Percentiles rank a stretch among this genome's conserved stretches.
Conservation (phyloP, 495 filamentous ascomycete genomes). For the Penicillium subrubescens region DNA sequence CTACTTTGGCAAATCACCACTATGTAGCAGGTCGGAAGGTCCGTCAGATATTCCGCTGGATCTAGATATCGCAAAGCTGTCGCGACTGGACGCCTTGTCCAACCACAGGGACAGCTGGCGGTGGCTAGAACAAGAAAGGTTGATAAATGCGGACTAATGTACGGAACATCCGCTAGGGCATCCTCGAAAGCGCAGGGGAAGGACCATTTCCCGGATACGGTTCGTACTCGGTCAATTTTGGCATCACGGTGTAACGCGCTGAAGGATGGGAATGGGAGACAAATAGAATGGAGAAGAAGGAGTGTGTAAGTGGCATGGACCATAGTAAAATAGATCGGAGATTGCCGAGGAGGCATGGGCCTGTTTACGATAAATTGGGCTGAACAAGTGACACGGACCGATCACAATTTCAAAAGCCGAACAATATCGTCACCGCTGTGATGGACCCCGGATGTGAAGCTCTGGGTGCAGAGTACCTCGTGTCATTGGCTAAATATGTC, state of each 20-base stretch:
- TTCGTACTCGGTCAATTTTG: conserved; percentile 28
- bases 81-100: conserved; percentile 25
- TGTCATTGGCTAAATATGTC: not conserved
- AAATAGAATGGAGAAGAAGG: not conserved
- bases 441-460: not conserved
- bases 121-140: not conserved
- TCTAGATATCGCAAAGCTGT: conserved; percentile 8
- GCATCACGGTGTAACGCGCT: conserved; percentile 25
- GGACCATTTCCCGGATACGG: conserved; percentile 22
- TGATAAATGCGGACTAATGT: not conserved
- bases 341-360: conserved; percentile 18
- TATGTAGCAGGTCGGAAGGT: not conserved
- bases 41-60: conserved; percentile 5
- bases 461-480: not conserved
- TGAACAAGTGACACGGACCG: conserved; percentile 14
- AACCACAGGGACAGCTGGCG: conserved; percentile 11
- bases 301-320: conserved; percentile 2
- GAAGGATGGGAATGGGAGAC: not conserved
- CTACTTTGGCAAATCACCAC: not conserved
- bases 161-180: not conserved
- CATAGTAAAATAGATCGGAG: conserved; percentile 19
- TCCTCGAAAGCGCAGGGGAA: conserved; percentile 15
- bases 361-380: conserved; percentile 1
- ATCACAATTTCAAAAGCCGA: conserved; percentile 2
- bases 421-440: not conserved